Percentiles rank a stretch among this genome's conserved stretches.
phyloP scores from a whole-genome alignment of 805 yeast species.

The Nakazawaea pomicola region DNA sequence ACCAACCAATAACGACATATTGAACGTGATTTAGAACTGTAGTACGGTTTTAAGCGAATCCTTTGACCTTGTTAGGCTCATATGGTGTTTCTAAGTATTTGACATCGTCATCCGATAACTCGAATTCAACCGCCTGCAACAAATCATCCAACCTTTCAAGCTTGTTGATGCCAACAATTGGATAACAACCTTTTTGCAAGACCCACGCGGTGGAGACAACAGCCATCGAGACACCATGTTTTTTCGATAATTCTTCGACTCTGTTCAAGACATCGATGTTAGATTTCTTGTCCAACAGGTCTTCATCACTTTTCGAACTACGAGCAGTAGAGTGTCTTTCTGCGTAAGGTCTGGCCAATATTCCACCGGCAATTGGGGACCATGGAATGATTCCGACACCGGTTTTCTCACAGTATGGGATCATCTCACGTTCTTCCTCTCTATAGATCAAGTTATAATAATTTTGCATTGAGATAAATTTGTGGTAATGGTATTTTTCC shows the following conservation, averaged over 20 bases:
- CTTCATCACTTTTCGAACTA: constrained; percentile 15
- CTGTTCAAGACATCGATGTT: constrained; percentile 37
- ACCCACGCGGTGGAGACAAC: constrained; percentile 50
- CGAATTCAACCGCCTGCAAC: constrained; percentile 33
- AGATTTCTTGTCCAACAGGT: constrained; percentile 17
- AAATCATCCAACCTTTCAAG: constrained; percentile 50
- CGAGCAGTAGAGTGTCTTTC: background rate
- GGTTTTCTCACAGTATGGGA: constrained; percentile 43
- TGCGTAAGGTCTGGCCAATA: constrained; percentile 14
- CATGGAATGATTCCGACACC: constrained; percentile 55
- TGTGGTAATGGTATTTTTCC: constrained; percentile 48
- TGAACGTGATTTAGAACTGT: too few relatives aligned
- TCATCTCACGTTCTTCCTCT: constrained; percentile 63
- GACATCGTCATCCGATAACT: constrained; percentile 32
- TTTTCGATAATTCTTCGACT: constrained; percentile 48
- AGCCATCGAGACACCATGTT: constrained; percentile 46
- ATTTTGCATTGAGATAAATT: constrained; percentile 55
- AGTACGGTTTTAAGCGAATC: background rate
- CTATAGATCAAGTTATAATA: constrained; percentile 49
- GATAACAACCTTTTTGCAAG: constrained; percentile 41
- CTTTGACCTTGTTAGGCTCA: constrained; percentile 15
- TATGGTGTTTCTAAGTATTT: constrained; percentile 34
- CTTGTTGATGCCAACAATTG: constrained; percentile 50
- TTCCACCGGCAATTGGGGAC: constrained; percentile 54
- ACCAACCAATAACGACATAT: too few relatives aligned